Conservation (phyloP, 257 asterid species). For the Rehmannia glutinosa region DNA sequence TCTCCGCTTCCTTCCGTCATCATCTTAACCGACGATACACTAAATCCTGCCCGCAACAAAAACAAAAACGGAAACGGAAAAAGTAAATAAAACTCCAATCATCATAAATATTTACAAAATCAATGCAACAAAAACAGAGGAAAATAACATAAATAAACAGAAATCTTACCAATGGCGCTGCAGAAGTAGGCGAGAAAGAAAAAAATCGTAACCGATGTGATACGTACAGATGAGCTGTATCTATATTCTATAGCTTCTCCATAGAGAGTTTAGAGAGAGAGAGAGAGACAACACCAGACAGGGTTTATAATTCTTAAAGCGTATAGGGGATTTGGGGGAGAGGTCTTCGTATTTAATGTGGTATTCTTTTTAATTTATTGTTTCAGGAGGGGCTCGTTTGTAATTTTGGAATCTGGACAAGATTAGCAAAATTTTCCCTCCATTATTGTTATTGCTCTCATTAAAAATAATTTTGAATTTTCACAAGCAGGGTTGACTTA, state of each 20-base stretch:
- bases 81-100: neutral
- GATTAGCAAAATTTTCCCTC: conserved; percentile 36
- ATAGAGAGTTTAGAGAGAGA: conserved; percentile 7
- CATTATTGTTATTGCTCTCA: conserved; percentile 28
- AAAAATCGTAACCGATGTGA: conserved; percentile 19
- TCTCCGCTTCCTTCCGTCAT: conserved; percentile 28
- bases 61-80: too few species aligned
- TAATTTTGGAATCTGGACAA: neutral
- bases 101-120: conserved; percentile 5
- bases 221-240: conserved; percentile 35
- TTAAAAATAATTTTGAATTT: conserved; percentile 27
- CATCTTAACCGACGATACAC: conserved; percentile 17
- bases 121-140: neutral
- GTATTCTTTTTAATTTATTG: neutral
- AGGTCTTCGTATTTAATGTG: conserved; percentile 20
- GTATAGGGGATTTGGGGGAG: conserved; percentile 25
- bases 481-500: conserved; percentile 11
- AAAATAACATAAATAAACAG: neutral
- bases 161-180: conserved; percentile 35
- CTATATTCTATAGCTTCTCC: conserved; percentile 24
- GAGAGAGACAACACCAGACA: conserved; percentile 14
- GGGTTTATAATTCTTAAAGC: conserved; percentile 26
- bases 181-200: conserved; percentile 3
- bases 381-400: conserved; percentile 10
- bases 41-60: conserved; percentile 22